Evolutionary conservation across 176 grass and related monocot genomes (phyloP), one percentile per base, ranked within the genome.

Genomic region (Ensete glaucum): DNA sequence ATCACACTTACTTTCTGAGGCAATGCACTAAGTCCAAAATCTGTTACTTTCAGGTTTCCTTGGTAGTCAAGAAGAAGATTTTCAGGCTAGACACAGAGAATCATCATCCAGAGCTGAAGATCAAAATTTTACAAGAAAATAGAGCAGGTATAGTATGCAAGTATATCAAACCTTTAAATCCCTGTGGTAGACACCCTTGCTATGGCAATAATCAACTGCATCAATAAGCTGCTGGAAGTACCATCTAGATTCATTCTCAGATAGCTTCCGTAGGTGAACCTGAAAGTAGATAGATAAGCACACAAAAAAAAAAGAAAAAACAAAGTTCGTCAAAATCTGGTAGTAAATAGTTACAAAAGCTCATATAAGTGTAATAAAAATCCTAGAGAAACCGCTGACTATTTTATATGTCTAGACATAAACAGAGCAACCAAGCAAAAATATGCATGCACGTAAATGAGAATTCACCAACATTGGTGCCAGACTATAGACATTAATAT

Each of bases 141-240:
- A 3, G 34, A 43, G 34, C 17, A 48, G 53, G 17, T 20, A 22
- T 53, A 69, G 20, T 56, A 79, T 57, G 6, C 16, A 55, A 70
- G 60, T 19, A 79, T 43, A 21, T 71, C 22, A 78, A 25, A 99
- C 95, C 90, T 99, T 99, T 59, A 99, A 82, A 85, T 99, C 95
- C 79, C 95, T 90, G 76, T 94, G 95, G 79, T 85, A 99, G 55
- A 94, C 90, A 62, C 95, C 88, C 82, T 91, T 99, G 62, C 82
- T 77, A 76, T 99, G 95, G 72, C 95, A 99, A 84, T 99, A 94
- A 77, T 88, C 77, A 82, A 92, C 83, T 71, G 89, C 89, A 87
- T 92, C 89, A 68, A 96, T 86, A 79, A 96, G 87, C 81, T 96
- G 89, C 74, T 96, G 93, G 73, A 96, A 96, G 52, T 90, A 96